Base-by-base conservation (phyloP, 176 grass and related monocot species). In the Avena eriantha region DNA sequence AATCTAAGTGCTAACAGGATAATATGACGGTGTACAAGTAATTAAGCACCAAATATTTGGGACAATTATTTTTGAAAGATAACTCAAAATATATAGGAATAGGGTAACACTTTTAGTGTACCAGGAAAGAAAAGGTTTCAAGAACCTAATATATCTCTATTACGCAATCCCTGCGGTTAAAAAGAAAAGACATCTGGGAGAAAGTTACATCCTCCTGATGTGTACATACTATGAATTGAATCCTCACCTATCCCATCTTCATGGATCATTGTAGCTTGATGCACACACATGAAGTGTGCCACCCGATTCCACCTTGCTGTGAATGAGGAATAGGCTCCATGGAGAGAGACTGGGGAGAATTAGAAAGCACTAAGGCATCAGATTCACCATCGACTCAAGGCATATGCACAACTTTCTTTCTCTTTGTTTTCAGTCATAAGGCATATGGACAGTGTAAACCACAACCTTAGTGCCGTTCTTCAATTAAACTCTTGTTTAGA, bases 401-500 rank as follows among this genome's bases (percentile, higher is more conserved):
- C 34, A 33, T 83, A 83, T 74, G 47, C 80, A 74, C 73, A 73
- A 13, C 72, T 54, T 34, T 29, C 15, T 46, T 6, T 73, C 39
- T 54, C 24, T 76, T 18, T 33, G 39, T 76, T 29, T 53, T 76
- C 73, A 21, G 8, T 51, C 49, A 53, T 53, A 83, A 83, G 15
- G 23, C 33, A 23, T 83, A 87, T 80, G 56, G 73, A 73, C 64
- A 79, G 21, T 79, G 69, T 35, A 4, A 82, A 66, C 33, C 59
- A 47, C 55, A 79, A 73, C 7, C 45, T 87, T 83, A 87, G 2
- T 67, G 75, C 2, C 21, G 55, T 10, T 87, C 80, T 84, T 84
- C 89, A n/a, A 75, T 10, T 73, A 75, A 57, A n/a, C 47, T 84
- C 12, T 84, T 84, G 58, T 53, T 83, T 80, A 90, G 33, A 73